Evolutionary conservation across 148 eudicot species (phyloP), one percentile per base, ranked within the genome.

Genomic region (Camellia granthamiana): DNA sequence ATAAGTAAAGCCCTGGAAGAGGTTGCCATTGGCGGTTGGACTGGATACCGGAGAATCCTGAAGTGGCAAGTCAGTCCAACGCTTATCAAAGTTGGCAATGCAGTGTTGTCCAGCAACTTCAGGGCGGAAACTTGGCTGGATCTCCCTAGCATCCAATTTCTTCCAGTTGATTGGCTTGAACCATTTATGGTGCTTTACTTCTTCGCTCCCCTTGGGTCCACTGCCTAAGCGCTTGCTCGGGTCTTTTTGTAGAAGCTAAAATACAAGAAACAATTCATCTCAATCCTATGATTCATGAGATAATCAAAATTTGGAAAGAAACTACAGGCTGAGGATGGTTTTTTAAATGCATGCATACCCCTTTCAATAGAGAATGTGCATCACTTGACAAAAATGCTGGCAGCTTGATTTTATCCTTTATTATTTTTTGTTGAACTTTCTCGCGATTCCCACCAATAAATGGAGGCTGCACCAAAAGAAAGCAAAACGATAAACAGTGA

Each of bases 81-180:
- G 56, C 74, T 86, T 88, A 11, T 95, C 97, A 47, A 95, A 93
- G 88, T 95, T 95, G 44, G 96, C 94, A 13, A 88, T 88, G 85
- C 98, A 95, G 14, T 81, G 93, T 56, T 82, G 79, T 56, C 94
- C 98, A 5, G 89, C 88, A 56, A 93, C 94, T 46, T 89, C 86
- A 1, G 98, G 98, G 15, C 90, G 83, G 46, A 95, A 95, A 81
- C 97, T 91, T 12, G 97, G 98, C 72, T 82, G 86, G 63, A 93
- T 81, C 78, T 88, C 85, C 66, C 89, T 84, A 0, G 85, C 92
- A 71, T 94, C 97, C 79, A 94, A 49, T 83, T 86, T 92, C 88
- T 86, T 91, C 98, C 98, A 95, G 84, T 86, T 87, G 69, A 95
- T 88, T n/a, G 89, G 80, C 85, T 90, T 91, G 83, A 95, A 91